Percentiles rank a stretch among this genome's conserved stretches.
These are phyloP conservation scores for Spinacia oleracea DNA, from an alignment of 179 eudicot species.

Conservation along the genomic window DNA sequence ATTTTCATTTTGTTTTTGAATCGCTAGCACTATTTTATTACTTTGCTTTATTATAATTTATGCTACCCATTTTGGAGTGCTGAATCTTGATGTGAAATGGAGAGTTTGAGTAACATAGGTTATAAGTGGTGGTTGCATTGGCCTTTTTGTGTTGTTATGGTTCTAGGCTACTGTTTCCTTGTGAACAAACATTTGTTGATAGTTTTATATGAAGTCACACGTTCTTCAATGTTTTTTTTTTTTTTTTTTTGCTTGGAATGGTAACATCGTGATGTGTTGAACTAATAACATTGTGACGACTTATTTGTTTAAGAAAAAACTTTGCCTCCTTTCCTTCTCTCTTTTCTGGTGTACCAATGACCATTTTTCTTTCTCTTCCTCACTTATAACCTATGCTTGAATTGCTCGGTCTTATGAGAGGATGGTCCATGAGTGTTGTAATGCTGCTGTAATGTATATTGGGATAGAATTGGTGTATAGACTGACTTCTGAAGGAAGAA, in stretches of 20 bases:
- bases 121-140: not conserved
- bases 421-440: not conserved
- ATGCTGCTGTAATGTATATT: too few species aligned
- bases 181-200: not conserved
- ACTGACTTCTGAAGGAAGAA: not conserved
- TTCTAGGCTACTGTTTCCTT: not conserved
- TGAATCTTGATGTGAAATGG: not conserved
- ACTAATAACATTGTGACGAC: not conserved
- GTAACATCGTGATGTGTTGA: not conserved
- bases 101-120: not conserved
- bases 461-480: too few species aligned
- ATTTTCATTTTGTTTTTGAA: not conserved
- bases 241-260: not conserved
- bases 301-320: not conserved
- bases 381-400: not conserved
- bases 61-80: not conserved
- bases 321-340: not conserved
- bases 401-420: not conserved
- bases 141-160: not conserved
- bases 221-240: not conserved
- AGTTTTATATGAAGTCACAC: not conserved
- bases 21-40: not conserved
- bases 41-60: not conserved
- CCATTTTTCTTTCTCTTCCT: not conserved
- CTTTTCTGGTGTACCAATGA: not conserved